These are phyloP conservation scores for Tuber microsphaerosporum DNA, from an alignment of 495 filamentous ascomycete genomes.

Conservation along the genomic window DNA sequence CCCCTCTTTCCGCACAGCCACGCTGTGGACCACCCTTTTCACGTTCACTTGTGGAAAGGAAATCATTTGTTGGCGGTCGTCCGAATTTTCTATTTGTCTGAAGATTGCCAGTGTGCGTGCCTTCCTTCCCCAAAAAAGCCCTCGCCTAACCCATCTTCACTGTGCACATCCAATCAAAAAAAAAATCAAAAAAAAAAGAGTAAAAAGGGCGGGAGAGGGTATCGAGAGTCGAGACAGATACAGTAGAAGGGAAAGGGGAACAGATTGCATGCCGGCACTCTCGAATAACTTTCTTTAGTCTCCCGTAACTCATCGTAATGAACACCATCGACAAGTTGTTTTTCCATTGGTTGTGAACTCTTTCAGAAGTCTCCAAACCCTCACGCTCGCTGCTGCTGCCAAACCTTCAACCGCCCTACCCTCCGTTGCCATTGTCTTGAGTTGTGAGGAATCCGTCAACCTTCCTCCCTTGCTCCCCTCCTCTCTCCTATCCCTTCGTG, in stretches of 20 bases:
- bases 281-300: background rate
- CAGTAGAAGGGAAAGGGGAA: background rate
- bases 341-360: constrained; percentile 4
- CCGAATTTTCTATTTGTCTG: background rate
- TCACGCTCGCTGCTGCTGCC: constrained; percentile 20
- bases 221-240: background rate
- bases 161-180: background rate
- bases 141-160: background rate
- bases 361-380: constrained; percentile 9
- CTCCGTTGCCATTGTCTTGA: constrained; percentile 24
- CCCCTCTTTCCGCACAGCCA: background rate
- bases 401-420: constrained; percentile 2
- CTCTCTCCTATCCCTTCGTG: background rate
- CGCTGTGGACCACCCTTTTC: background rate
- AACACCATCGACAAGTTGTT: constrained; percentile 7
- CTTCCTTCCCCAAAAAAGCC: background rate
- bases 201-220: background rate
- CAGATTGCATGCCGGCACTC: background rate
- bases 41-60: background rate
- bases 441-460: constrained; percentile 1
- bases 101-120: background rate
- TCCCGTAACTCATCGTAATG: constrained; percentile 9
- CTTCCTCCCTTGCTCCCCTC: background rate
- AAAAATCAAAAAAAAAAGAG: background rate
- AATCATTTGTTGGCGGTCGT: background rate